These are phyloP conservation scores for Pichia pseudocactophila DNA, from an alignment of 805 yeast species.

Conservation along the genomic window DNA sequence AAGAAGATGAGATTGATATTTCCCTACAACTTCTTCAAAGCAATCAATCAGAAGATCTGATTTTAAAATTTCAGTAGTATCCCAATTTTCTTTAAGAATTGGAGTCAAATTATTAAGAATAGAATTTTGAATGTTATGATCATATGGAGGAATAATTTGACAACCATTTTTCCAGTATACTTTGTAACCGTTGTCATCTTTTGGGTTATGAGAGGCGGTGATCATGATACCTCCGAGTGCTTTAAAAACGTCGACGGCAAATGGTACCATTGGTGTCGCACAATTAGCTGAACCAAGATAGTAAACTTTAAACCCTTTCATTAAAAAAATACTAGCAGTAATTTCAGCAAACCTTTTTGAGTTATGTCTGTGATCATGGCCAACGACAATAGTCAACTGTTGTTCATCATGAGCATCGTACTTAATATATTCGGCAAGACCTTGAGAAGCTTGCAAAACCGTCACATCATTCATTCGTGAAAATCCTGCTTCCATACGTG, in stretches of 20 bases:
- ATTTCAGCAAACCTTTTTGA: constrained; percentile 73
- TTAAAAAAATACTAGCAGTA: constrained; percentile 65
- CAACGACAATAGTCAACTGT: constrained; percentile 51
- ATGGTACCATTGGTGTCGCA: constrained; percentile 93
- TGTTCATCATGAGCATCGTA: constrained; percentile 22
- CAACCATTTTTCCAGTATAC: constrained; percentile 93
- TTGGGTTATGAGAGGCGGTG: constrained; percentile 84
- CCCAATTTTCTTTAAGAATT: constrained; percentile 36
- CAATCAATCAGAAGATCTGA: constrained; percentile 28
- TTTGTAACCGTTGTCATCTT: constrained; percentile 85
- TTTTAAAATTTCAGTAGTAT: constrained; percentile 24
- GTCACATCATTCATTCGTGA: constrained; percentile 84
- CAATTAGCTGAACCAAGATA: constrained; percentile 35
- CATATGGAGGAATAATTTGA: constrained; percentile 92
- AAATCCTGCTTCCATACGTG: constrained; percentile 87
- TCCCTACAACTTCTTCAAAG: constrained; percentile 33
- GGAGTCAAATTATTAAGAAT: constrained; percentile 59
- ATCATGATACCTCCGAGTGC: constrained; percentile 88
- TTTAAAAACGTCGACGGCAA: constrained; percentile 51
- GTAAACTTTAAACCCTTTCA: constrained; percentile 61
- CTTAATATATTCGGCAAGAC: constrained; percentile 47
- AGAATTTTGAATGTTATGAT: constrained; percentile 53
- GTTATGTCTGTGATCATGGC: constrained; percentile 85
- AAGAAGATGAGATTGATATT: constrained; percentile 32
- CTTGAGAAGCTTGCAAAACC: constrained; percentile 84